Evolutionary conservation across 2,329 filamentous ascomycete genomes (phyloP), one percentile per base, ranked within the genome.

Genomic region (Tolypocladium guangdongense): DNA sequence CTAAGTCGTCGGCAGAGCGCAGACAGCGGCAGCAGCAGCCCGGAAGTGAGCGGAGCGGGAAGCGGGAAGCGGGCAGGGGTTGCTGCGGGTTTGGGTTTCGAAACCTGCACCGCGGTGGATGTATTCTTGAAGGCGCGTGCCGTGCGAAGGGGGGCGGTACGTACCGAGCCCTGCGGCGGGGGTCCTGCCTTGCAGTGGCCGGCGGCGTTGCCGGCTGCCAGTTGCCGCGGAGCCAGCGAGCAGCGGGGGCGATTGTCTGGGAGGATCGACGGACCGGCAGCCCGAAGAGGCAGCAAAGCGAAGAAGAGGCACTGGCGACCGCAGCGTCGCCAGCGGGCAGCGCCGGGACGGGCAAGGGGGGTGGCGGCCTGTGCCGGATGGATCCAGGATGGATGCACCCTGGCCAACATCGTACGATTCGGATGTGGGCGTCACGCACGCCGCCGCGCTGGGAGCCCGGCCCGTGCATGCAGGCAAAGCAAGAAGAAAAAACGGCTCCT

Each of bases 381-480:
- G 47, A 22, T 22, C 49, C 49, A 36, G 38, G 32, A 24, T 36
- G 27, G 27, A 27, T 6, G 27, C 3, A 3, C 30, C 30, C 7
- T 30, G 30, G 22, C 51, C 24, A 37, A 52, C 35, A 56, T 56
- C 54, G 52, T 56, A 56, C 41, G 54, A 56, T 54, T 36, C 32
- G 48, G 53, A 51, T 36, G 52, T 41, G 41, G 35, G 52, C 18
- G 52, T 47, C 43, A 48, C 46, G 33, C 35, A 39, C 38, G 47
- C 30, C 47, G 33, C 47, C 33, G 22, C 14, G 47, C 20, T 38
- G 20, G 33, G 47, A 49, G 24, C 43, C 43, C n/a, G 16, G 41
- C 12, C 24, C 22, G 41, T 30, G 41, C 41, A 30, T 14, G 3
- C 12, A 7, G 24, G 24, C 16, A 45, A 12, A 4, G 39, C 3